Evolutionary conservation across 2,329 filamentous ascomycete genomes (phyloP), one percentile per base, ranked within the genome.

Genomic region (Colletotrichum magnum): DNA sequence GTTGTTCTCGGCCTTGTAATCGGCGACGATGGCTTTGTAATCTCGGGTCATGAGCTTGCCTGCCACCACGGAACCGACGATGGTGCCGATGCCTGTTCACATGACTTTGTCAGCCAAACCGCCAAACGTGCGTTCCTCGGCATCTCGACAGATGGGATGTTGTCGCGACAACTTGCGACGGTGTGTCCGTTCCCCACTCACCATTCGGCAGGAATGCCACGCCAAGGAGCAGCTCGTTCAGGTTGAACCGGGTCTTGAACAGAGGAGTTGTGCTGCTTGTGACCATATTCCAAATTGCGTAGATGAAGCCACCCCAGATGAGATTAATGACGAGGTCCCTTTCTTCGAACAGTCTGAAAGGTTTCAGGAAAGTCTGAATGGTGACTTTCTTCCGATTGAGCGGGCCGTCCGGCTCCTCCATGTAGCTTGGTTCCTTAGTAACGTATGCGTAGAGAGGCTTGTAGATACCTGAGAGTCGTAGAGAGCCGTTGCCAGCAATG

Each of bases 201-300:
- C 76, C 75, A 32, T 76, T 77, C 1, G 76, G 76, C 2, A 78
- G 52, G 26, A 75, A 78, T 10, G 69, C 71, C 0, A 78, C 71
- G n/a, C 77, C 77, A 5, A 78, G 39, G 6, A 72, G 45, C 6
- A 74, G 60, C 54, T 78, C 74, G 57, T 54, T 71, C 3, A 78
- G 69, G 4, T 72, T 0, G 24, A 77, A 77, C 2, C 74, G 66
- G 45, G 61, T 43, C 58, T 80, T 76, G 59, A 84, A 79, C 1
- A 81, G 56, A 0, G 74, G 73, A 0, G 82, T 81, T 2, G 83
- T 84, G 18, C 77, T 81, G 2, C 81, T 78, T 6, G 81, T 84
- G 2, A 86, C 80, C 83, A 86, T 86, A 39, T 80, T 84, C 82
- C 83, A 85, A 6, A 82, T 78, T 0, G 84, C 78, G 52, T 78